Evolutionary conservation across 352 stramenopile species (phyloP).

Genomic region (Pythium dissotocum): DNA sequence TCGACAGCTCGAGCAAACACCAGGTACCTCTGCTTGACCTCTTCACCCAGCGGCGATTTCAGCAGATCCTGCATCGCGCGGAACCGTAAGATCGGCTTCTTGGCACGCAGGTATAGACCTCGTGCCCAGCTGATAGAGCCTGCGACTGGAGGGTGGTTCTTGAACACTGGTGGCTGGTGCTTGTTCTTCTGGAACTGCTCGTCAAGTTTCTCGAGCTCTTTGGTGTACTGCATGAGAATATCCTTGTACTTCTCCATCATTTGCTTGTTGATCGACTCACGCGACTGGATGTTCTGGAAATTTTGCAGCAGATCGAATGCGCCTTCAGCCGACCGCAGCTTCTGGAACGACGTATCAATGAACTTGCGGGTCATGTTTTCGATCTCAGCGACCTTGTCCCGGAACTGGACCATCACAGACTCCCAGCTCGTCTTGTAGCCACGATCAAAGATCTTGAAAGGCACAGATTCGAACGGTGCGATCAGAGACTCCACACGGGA

Average conservation of each 20-base stretch:
- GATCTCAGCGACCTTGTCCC: slow-evolving; percentile 93
- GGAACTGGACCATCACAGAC: slow-evolving; percentile 93
- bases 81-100: slow-evolving; percentile 95
- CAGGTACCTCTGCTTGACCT: slow-evolving; percentile 94
- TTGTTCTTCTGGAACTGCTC: slow-evolving; percentile 90
- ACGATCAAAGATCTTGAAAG: slow-evolving; percentile 94
- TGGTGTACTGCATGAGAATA: slow-evolving; percentile 96
- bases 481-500: slow-evolving; percentile 83
- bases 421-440: slow-evolving; percentile 95
- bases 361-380: slow-evolving; percentile 94
- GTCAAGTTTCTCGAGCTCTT: slow-evolving; percentile 92
- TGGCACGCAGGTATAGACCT: slow-evolving; percentile 89
- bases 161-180: slow-evolving; percentile 87
- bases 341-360: slow-evolving; percentile 96
- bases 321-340: slow-evolving; percentile 92
- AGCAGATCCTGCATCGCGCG: slow-evolving; percentile 93
- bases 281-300: slow-evolving; percentile 95
- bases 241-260: slow-evolving; percentile 98
- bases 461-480: slow-evolving; percentile 85
- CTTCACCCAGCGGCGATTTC: slow-evolving; percentile 88
- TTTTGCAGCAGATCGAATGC: slow-evolving; percentile 97
- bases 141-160: slow-evolving; percentile 91
- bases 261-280: slow-evolving; percentile 95
- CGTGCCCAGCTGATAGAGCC: slow-evolving; percentile 84
- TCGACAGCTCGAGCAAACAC: slow-evolving; percentile 92